These are phyloP conservation scores for Aegilops bicornis DNA, from an alignment of 176 grass and related monocot genomes.

Conservation along the genomic window DNA sequence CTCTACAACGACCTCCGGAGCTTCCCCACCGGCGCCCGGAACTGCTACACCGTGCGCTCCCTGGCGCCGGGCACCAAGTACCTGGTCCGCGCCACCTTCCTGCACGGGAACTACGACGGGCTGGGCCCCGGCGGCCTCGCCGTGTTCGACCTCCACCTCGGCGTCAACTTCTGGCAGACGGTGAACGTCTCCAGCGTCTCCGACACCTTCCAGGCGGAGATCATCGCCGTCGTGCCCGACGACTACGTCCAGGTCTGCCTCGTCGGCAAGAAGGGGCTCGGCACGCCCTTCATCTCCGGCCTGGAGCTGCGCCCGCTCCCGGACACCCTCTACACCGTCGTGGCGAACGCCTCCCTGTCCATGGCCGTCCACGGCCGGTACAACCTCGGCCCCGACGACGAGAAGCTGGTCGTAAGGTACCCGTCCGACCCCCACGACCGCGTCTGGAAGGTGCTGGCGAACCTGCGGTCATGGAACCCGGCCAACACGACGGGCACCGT, in stretches of 20 bases:
- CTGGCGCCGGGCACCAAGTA: slow-evolving; percentile 39
- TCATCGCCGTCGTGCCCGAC: slow-evolving; percentile 9
- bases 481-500: slow-evolving; percentile 37
- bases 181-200: slow-evolving; percentile 19
- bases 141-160: slow-evolving; percentile 59
- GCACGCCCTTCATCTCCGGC: slow-evolving; percentile 17
- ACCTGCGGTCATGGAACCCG: slow-evolving; percentile 5
- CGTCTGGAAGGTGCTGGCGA: slow-evolving; percentile 36
- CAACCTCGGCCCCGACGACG: slow-evolving; percentile 12
- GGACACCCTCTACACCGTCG: neutral
- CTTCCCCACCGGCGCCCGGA: slow-evolving; percentile 43
- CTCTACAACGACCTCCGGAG: slow-evolving; percentile 35
- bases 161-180: slow-evolving; percentile 51
- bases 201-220: slow-evolving; percentile 10
- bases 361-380: slow-evolving; percentile 8
- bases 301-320: slow-evolving; percentile 6
- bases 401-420: slow-evolving; percentile 23
- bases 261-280: slow-evolving; percentile 20
- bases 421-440: slow-evolving; percentile 44
- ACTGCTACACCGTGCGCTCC: slow-evolving; percentile 43
- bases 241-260: slow-evolving; percentile 24
- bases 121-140: slow-evolving; percentile 24
- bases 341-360: neutral
- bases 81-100: slow-evolving; percentile 41
- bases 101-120: slow-evolving; percentile 59